phyloP scores from a whole-genome alignment of 345 rosid species.

The Euclidium syriacum region DNA sequence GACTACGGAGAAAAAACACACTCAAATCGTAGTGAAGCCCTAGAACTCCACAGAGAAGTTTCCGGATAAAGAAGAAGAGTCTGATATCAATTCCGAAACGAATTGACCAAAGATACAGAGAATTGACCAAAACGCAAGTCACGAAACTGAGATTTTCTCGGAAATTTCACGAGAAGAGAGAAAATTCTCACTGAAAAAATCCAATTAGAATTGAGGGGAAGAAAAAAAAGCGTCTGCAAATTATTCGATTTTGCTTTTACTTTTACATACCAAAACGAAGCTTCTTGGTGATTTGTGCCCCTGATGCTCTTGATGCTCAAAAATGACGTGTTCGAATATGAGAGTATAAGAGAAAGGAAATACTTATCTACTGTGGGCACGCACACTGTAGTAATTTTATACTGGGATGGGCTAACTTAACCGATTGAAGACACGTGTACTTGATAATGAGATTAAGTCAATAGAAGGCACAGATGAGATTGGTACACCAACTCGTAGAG shows the following conservation, averaged over 20 bases:
- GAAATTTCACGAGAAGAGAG: not conserved
- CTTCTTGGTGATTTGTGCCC: constrained; percentile 10
- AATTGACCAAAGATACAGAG: constrained; percentile 4
- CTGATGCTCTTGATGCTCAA: constrained; percentile 8
- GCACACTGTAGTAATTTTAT: not conserved
- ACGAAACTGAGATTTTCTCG: constrained; percentile 1
- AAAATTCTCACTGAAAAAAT: not conserved
- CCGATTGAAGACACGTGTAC: constrained; percentile 11
- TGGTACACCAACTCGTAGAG: constrained; percentile 26
- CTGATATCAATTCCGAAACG: constrained; percentile 4
- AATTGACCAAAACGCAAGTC: not conserved
- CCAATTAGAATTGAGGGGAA: not conserved
- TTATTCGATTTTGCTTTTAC: not conserved
- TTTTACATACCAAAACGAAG: constrained; percentile 30
- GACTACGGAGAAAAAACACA: not conserved
- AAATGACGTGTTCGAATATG: constrained; percentile 12
- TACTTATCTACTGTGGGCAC: constrained; percentile 6
- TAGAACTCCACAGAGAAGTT: not conserved
- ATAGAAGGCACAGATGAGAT: not conserved
- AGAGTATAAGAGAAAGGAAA: not conserved
- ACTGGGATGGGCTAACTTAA: not conserved
- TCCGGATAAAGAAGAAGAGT: constrained; percentile 6
- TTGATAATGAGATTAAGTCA: not conserved
- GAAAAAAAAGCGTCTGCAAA: not conserved
- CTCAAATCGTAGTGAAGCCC: constrained; percentile 9